Evolutionary conservation across 75 land plant species (phyloP), one percentile per base, ranked within the genome.

Genomic region (Pinus albicaulis): DNA sequence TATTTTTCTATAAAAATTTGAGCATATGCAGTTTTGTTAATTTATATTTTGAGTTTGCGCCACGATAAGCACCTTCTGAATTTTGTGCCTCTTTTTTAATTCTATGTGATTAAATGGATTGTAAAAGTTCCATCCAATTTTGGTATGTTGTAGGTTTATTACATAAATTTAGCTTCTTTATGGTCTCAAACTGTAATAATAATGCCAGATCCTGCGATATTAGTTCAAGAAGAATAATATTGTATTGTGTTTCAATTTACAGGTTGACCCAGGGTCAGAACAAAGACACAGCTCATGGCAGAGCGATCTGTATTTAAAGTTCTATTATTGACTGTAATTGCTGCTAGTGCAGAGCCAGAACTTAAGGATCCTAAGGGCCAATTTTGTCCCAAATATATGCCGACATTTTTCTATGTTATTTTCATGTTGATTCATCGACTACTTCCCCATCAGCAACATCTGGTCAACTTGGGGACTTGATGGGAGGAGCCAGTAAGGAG

Each of bases 361-460:
- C 83, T 98, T 26, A 78, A 78, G 59, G 99, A 98, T 62, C 75
- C 91, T 4, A 92, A 91, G 53, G 96, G 95, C 86, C 94, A 98
- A 58, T 98, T 88, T 88, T 88, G 89, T 92, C 56, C 77, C 85
- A 36, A 89, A 91, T 83, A 63, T 95, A 25, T 98, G 99, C 69
- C 96, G 88, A 55, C 99, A 98, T 82, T 98, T 98, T 90, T 98
- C 99, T 20, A 91, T 98, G 91, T 78, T 95, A 79, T 98, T 98
- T 98, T 84, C 98, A 98, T 82, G 86, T 92, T 16, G 94, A 98
- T 41, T 79, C 79, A 58, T 80, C 83, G 15, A 75, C 85, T 20
- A 38, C 75, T 28, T 77, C 44, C 76, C 66, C 88, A 58, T 80
- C 90, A 16, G 71, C 34, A 8, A 22, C 80, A 7, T 11, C 78